Base-by-base conservation (phyloP, 179 eudicot species). In the Carnegiea gigantea region DNA sequence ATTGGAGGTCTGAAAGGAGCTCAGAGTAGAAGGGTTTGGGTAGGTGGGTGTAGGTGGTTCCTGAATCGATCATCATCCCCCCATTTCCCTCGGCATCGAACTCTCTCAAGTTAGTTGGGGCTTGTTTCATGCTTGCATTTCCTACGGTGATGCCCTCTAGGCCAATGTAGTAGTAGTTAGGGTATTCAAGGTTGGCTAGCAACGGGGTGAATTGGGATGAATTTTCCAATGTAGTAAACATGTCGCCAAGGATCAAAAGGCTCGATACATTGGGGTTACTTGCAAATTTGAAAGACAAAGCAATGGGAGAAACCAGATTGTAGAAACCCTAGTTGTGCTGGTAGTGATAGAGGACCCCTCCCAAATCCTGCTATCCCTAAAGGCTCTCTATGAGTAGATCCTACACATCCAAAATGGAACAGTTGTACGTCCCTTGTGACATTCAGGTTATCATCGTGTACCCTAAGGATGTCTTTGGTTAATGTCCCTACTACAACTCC, bases 11-110 rank as follows among this genome's bases (percentile, higher is more conserved):
- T 0, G 80, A 74, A 20, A 91, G 78, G 54, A 90, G 82, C 44
- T 87, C 77, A 0, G 88, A 84, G 76, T 91, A 91, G 57, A 89
- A 82, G 17, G 92, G 87, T 53, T 89, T 77, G 0, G 94, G 90
- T 6, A 91, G 81, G 80, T 91, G 94, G 28, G 92, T 89, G 80
- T 91, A 91, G 74, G 94, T 91, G 1, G 94, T 91, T 65, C 91
- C 92, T 1, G 94, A 91, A 79, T 91, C 91, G n/a, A 89, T 91
- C 73, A 84, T 78, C 92, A 89, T 87, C 9, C 92, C 92, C 2
- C 92, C 94, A 80, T 89, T 90, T 14, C 92, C 92, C 10, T 72
- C 75, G 3, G 83, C 68, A 84, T 91, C 90, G 28, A 89, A 87
- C 33, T 82, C 91, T 81, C 80, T 84, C 80, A 89, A 81, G 77